Base-by-base conservation (phyloP, 2,329 filamentous ascomycete genomes). In the Hymenotorrendiella dingleyae region DNA sequence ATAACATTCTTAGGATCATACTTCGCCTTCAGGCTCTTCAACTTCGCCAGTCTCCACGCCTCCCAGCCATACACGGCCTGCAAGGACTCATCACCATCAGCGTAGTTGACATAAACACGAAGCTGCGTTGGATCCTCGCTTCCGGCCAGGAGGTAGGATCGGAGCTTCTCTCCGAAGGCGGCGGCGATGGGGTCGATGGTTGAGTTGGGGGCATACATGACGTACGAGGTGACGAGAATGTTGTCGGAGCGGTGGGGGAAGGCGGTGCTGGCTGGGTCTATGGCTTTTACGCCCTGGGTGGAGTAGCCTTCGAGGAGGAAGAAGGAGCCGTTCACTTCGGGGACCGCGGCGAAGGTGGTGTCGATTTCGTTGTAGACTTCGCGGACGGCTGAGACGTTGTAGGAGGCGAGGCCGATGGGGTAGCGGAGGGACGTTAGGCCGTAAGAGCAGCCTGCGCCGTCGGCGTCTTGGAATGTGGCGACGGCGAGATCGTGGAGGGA, bases 251-350 rank as follows among this genome's bases (percentile, higher is more conserved):
- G 67, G 57, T 66, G 67, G 14, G 71, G 64, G 43, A 68, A 76
- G 0, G 62, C 55, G 41, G 66, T 63, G 2, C 63, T 62, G 5
- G 55, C 53, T 20, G 47, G 50, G 36, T 57, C 48, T 22, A 70
- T 51, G 0, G 55, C 59, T 38, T 64, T 55, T 3, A 77, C 66
- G 1, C 67, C 73, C 16, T 67, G 57, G 4, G 55, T 58, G 0
- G 73, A 66, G 57, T 78, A 79, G 4, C 70, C 70, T 53, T 80
- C 75, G 41, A 78, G 72, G 67, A 78, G 70, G 59, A 77, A 72
- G 33, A 76, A 60, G 1, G 67, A 67, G 49, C 62, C 52, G 26
- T 44, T 50, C n/a, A 49, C 57, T 27, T 54, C 55, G 5, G 56
- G 54, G 14, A 38, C 6, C 50, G 42, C 6, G 4, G 48, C 54